These are phyloP conservation scores for Xylaria sp. DNA, from an alignment of 2,329 filamentous ascomycete genomes.

Conservation along the genomic window DNA sequence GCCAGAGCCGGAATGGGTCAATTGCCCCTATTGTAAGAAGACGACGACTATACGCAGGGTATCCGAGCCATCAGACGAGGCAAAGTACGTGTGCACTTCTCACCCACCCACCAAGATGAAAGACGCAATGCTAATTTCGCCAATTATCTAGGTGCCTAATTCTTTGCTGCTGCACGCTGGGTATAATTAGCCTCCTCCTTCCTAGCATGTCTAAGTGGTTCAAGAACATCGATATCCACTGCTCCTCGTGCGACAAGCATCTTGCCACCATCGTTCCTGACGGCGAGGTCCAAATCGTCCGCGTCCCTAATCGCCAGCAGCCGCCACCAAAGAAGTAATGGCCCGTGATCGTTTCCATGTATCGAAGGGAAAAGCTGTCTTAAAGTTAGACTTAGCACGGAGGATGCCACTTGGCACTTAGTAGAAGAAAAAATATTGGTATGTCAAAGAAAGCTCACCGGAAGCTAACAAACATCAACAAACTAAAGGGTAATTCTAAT, in stretches of 20 bases:
- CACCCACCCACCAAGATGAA: background rate
- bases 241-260: slow-evolving; percentile 22
- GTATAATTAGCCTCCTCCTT: background rate
- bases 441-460: background rate
- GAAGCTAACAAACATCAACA: background rate
- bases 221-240: slow-evolving; percentile 25
- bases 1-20: slow-evolving; percentile 21
- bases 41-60: slow-evolving; percentile 21
- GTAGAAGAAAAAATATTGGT: background rate
- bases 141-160: slow-evolving; percentile 7
- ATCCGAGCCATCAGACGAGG: slow-evolving; percentile 24
- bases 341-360: background rate
- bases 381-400: background rate
- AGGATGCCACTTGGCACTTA: background rate
- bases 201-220: background rate
- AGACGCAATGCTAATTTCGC: background rate
- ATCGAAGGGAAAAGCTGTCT: background rate
- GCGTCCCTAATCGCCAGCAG: slow-evolving; percentile 6
- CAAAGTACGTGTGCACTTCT: slow-evolving; percentile 15
- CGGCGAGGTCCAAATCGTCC: slow-evolving; percentile 18
- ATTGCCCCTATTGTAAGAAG: slow-evolving; percentile 19
- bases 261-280: slow-evolving; percentile 16
- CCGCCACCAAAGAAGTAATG: slow-evolving; percentile 5
- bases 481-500: background rate
- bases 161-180: slow-evolving; percentile 5